Conservation (phyloP, 352 stramenopile genomes). For the Phytophthora aleatoria region DNA sequence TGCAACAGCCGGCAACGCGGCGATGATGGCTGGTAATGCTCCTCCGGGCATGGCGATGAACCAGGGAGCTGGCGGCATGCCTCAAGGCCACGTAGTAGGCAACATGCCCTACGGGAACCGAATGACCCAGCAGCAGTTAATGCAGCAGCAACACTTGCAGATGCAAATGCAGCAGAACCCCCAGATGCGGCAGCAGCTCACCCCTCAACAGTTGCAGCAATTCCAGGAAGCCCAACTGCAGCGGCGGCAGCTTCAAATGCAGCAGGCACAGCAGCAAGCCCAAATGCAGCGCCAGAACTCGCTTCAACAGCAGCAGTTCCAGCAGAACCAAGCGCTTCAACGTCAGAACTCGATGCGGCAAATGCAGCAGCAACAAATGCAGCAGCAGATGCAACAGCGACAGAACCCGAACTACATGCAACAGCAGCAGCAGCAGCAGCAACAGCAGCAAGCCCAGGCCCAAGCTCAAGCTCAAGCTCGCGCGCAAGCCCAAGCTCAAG, state of each 20-base stretch:
- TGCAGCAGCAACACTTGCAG: conserved; percentile 78
- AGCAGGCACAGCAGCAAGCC: conserved; percentile 59
- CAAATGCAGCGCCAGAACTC: conserved; percentile 67
- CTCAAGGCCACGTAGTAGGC: conserved; percentile 62
- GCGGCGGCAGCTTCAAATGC: conserved; percentile 71
- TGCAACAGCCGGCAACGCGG: conserved; percentile 33
- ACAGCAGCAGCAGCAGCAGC: conserved; percentile 56
- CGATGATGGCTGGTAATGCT: conserved; percentile 53
- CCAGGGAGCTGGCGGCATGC: conserved; percentile 54
- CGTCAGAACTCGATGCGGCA: conserved; percentile 63
- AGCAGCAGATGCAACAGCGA: conserved; percentile 61
- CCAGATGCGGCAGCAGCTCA: conserved; percentile 82
- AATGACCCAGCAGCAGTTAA: conserved; percentile 83
- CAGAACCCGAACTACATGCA: conserved; percentile 72
- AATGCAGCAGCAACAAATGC: conserved; percentile 66
- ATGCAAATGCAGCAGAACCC: conserved; percentile 86
- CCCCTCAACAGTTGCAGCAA: conserved; percentile 81
- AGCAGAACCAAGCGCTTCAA: conserved; percentile 53
- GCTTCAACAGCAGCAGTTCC: conserved; percentile 62
- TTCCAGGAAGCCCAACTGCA: conserved; percentile 77
- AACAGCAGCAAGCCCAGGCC: conserved; percentile 48
- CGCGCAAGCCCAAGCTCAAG: conserved; percentile 37
- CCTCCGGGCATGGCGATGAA: conserved; percentile 61
- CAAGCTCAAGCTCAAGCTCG: conserved; percentile 27
- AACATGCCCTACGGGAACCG: conserved; percentile 78